Evolutionary conservation across 768 basidiomycete genomes (phyloP).

Genomic region (Megacollybia marginata): DNA sequence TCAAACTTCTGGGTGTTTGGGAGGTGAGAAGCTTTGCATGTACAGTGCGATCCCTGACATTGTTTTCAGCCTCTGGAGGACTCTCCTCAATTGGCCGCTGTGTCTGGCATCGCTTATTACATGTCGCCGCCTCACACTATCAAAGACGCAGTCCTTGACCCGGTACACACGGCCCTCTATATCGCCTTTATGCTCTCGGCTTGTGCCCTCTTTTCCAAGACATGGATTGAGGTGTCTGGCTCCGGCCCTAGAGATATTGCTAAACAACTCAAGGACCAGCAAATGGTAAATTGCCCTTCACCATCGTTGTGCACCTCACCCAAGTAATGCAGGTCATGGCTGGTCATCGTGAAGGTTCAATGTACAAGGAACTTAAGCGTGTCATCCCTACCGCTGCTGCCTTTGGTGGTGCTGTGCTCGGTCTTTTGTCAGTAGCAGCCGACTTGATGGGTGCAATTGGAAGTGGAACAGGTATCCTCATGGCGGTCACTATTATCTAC

Average conservation of each 20-base stretch:
- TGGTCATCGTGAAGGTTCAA: slow-evolving; percentile 90
- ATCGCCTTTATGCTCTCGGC: slow-evolving; percentile 89
- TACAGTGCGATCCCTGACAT: background rate
- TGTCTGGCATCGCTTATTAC: slow-evolving; percentile 92
- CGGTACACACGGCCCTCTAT: slow-evolving; percentile 88
- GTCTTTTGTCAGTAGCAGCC: slow-evolving; percentile 82
- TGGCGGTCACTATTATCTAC: slow-evolving; percentile 98
- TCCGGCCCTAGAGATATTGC: slow-evolving; percentile 94
- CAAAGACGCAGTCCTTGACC: slow-evolving; percentile 81
- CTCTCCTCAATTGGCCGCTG: slow-evolving; percentile 84
- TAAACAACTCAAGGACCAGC: slow-evolving; percentile 97
- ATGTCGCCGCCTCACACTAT: slow-evolving; percentile 97
- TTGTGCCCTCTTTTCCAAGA: slow-evolving; percentile 97
- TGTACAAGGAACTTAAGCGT: slow-evolving; percentile 99
- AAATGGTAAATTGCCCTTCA: slow-evolving; percentile 54
- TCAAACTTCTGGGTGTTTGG: slow-evolving; percentile 92
- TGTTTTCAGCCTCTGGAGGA: slow-evolving; percentile 77
- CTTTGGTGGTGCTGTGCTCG: slow-evolving; percentile 95
- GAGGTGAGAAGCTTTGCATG: slow-evolving; percentile 52
- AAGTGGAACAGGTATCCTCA: slow-evolving; percentile 91
- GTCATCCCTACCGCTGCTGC: slow-evolving; percentile 97
- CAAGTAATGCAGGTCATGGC: slow-evolving; percentile 53
- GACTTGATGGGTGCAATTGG: slow-evolving; percentile 96
- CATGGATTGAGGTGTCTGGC: slow-evolving; percentile 98
- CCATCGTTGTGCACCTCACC: background rate